Evolutionary conservation across 495 filamentous ascomycete species (phyloP).

Genomic region (Tetracladium setigerum): DNA sequence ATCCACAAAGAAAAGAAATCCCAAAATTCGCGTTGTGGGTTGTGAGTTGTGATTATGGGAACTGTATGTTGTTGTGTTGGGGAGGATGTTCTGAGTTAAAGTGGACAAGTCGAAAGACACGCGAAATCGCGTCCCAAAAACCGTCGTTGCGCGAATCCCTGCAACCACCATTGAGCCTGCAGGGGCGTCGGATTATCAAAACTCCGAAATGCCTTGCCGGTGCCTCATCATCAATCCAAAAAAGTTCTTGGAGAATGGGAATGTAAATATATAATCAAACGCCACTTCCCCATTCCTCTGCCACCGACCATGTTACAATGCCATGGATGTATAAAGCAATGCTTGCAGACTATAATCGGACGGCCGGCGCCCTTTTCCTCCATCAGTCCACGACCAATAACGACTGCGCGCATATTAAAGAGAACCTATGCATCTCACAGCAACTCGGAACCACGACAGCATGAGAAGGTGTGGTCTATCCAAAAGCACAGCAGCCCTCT

Average conservation of each 20-base stretch:
- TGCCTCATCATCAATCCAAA: neutral
- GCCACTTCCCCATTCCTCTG: neutral
- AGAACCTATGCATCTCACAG: too few species aligned
- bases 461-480: too few species aligned
- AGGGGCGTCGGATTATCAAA: too few species aligned
- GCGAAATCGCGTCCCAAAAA: neutral
- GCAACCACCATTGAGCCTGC: neutral
- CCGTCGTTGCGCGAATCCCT: slow-evolving; percentile 9
- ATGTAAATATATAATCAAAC: neutral
- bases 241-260: neutral
- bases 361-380: slow-evolving; percentile 5
- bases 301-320: slow-evolving; percentile 17
- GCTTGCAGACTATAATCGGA: slow-evolving; percentile 11
- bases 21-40: neutral
- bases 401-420: too few species aligned
- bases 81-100: neutral
- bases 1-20: neutral
- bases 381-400: neutral
- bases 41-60: neutral
- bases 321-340: slow-evolving; percentile 11
- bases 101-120: neutral
- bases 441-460: too few species aligned
- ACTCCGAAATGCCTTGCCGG: neutral
- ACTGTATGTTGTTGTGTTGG: neutral
- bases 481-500: too few species aligned